Evolutionary conservation across 805 yeast genomes (phyloP).

Genomic region (Kazachstania martiniae): DNA sequence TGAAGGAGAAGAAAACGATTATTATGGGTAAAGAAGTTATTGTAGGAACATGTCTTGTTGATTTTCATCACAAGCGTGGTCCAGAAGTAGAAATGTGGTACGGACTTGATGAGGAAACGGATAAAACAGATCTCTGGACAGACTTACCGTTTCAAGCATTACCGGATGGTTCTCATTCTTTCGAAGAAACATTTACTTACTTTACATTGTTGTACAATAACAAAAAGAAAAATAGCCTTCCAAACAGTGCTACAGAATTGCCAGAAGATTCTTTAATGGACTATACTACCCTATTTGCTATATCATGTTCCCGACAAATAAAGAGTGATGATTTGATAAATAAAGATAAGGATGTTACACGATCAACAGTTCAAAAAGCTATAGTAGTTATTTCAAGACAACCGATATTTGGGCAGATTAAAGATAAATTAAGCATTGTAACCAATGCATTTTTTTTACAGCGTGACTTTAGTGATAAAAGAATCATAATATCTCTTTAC

Average conservation of each 20-base stretch:
- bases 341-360: conserved; percentile 53
- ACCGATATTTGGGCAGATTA: conserved; percentile 81
- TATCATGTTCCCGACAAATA: conserved; percentile 85
- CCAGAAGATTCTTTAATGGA: conserved; percentile 25
- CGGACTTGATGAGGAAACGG: conserved; percentile 31
- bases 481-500: conserved; percentile 56
- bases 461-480: conserved; percentile 59
- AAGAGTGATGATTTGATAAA: conserved; percentile 47
- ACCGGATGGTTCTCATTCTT: conserved; percentile 93
- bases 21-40: conserved; percentile 28
- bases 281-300: conserved; percentile 77
- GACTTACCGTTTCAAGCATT: conserved; percentile 86
- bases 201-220: conserved; percentile 74
- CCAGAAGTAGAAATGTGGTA: conserved; percentile 94
- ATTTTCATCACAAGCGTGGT: conserved; percentile 86
- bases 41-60: conserved; percentile 80
- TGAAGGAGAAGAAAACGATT: neutral
- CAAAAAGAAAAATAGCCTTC: conserved; percentile 24
- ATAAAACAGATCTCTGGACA: conserved; percentile 52
- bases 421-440: conserved; percentile 81
- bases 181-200: conserved; percentile 86
- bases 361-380: conserved; percentile 86
- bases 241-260: conserved; percentile 32
- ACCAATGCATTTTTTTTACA: conserved; percentile 82
- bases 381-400: conserved; percentile 76